Conservation (phyloP, 2,329 filamentous ascomycete genomes). For the Aspergillus phoenicis region DNA sequence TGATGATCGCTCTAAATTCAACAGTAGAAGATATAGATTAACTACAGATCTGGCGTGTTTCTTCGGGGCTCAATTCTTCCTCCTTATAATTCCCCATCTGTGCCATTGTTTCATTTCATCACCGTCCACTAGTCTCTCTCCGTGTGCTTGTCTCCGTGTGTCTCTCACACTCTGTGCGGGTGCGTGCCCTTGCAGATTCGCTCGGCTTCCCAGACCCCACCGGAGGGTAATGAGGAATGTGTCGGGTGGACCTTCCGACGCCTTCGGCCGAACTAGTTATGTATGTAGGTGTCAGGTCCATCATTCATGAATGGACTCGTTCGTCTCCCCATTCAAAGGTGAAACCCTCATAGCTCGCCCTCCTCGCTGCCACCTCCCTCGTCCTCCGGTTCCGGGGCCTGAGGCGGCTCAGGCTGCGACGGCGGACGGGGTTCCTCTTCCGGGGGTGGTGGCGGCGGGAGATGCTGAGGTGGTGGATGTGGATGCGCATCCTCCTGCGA, state of each 20-base stretch:
- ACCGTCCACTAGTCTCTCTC: too few species aligned
- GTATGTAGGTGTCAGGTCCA: background rate
- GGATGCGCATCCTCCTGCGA: conserved; percentile 8
- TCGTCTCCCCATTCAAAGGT: background rate
- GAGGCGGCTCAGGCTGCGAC: background rate
- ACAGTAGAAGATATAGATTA: background rate
- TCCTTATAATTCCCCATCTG: background rate
- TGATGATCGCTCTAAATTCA: background rate
- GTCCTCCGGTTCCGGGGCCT: conserved; percentile 20
- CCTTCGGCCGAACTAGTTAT: background rate
- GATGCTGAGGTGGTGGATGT: conserved; percentile 12
- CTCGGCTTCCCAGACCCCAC: background rate
- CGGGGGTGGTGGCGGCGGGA: conserved; percentile 14
- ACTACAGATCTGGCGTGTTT: background rate
- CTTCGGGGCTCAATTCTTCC: background rate
- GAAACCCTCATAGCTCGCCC: conserved; percentile 39
- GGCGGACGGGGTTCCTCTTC: background rate
- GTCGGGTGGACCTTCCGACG: background rate
- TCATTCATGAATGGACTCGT: background rate
- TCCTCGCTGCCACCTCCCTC: conserved; percentile 48
- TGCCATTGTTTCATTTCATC: too few species aligned
- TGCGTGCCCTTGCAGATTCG: background rate
- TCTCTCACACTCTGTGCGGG: too few species aligned
- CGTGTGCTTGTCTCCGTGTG: too few species aligned
- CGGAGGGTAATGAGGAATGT: background rate